Evolutionary conservation across 2,329 filamentous ascomycete species (phyloP), one percentile per base, ranked within the genome.

Genomic region (Colletotrichum aenigma): DNA sequence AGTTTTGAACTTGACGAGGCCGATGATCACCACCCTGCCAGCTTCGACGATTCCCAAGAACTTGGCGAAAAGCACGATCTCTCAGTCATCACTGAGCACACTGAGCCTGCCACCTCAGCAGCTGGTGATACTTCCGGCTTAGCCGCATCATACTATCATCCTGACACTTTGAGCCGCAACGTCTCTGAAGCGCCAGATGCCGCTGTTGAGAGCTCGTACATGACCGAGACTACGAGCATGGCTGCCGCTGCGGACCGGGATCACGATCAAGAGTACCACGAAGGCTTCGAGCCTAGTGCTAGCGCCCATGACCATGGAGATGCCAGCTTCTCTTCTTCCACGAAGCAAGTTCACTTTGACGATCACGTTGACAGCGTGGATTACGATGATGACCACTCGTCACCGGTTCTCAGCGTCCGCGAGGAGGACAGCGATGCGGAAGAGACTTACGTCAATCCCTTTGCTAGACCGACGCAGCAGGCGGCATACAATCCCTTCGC

Each of bases 401-500:
- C 70, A 12, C 28, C 73, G n/a, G 58, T 73, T n/a, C 73, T 68
- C 21, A 75, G 73, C 26, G 70, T 75, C 1, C 38, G 48, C 12
- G 30, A 61, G 3, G 70, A 73, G 12, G 70, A 75, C 3, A 65
- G 34, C 34, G 73, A 61, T 36, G 58, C n/a, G 7, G 58, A 65
- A 6, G 38, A 73, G 43, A 24, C 32, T 13, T 64, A 52, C 15
- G 62, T 34, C 15, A 73, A 75, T n/a, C 70, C 73, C 9, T 73
- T 75, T 34, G 21, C 73, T 4, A 62, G 69, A 28, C 28, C 26
- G 4, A 65, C 43, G 38, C 36, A 60, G 2, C 43, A 71, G 21
- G n/a, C 56, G n/a, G 62, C 69, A 6, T 67, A 66, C 43, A 73
- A 75, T 9, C 73, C 73, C 16, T 75, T 73, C 12, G 38, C 73